These are phyloP conservation scores for Penicillium cataractarum DNA, from an alignment of 495 filamentous ascomycete species.

Conservation along the genomic window DNA sequence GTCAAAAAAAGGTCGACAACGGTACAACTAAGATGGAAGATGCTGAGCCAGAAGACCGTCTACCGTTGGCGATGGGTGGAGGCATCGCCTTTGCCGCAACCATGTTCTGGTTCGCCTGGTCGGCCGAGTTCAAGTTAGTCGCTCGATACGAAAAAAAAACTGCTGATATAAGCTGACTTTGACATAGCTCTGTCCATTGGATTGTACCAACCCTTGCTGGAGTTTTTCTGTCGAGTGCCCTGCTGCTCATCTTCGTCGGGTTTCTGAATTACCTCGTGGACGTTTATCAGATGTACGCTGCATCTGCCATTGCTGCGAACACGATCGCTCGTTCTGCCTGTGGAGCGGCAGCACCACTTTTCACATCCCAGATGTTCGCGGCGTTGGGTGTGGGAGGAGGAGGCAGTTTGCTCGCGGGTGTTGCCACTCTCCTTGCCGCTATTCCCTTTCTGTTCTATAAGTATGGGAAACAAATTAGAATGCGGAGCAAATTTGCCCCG, in stretches of 20 bases:
- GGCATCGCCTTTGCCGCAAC: constrained; percentile 55
- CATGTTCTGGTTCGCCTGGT: constrained; percentile 65
- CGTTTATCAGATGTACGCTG: constrained; percentile 35
- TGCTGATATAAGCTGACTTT: constrained; percentile 22
- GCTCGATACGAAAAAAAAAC: constrained; percentile 7
- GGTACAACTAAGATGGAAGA: constrained; percentile 31
- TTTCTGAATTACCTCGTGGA: constrained; percentile 37
- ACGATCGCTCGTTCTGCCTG: constrained; percentile 34
- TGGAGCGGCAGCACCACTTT: constrained; percentile 36
- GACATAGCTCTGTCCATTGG: constrained; percentile 42
- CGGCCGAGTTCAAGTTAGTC: constrained; percentile 39
- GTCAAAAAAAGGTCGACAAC: constrained; percentile 38
- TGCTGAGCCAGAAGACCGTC: constrained; percentile 49
- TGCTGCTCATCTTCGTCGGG: constrained; percentile 44
- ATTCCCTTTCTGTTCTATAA: constrained; percentile 57
- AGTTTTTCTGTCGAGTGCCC: constrained; percentile 34
- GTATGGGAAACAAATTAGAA: constrained; percentile 50
- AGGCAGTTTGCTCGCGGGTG: constrained; percentile 49
- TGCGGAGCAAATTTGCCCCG: constrained; percentile 41
- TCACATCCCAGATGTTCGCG: constrained; percentile 36
- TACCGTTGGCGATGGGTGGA: constrained; percentile 59
- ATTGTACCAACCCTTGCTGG: constrained; percentile 51
- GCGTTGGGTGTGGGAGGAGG: constrained; percentile 58
- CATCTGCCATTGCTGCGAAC: constrained; percentile 35
- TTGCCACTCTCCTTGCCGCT: constrained; percentile 43